Base-by-base conservation (phyloP, 306 rosid species). In the Sechiopsis laciniata region DNA sequence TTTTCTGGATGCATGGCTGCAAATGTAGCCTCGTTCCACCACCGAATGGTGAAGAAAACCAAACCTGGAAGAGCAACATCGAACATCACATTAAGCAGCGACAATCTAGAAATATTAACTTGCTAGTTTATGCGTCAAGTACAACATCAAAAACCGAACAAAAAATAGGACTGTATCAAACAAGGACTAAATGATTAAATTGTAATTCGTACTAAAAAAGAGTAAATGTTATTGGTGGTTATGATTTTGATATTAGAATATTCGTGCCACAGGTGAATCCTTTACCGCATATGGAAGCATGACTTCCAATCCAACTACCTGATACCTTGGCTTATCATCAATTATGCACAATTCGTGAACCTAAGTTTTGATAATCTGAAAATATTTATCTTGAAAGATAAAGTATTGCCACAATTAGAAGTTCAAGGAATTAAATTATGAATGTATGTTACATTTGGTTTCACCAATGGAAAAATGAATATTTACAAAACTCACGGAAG, bases 21-120 rank as follows among this genome's bases (percentile, higher is more conserved):
- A 52, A 92, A 86, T 74, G 90, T 83, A 26, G 81, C 84, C 17
- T 91, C 90, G 72, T 89, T 88, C 97, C 97, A 92, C 97, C 97
- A 92, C 32, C 97, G 86, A 70, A 92, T 86, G 50, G 97, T 92
- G 78, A 92, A 92, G 86, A 92, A 92, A 80, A 92, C 97, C 55
- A 92, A 62, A 75, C 97, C 97, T 92, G 86, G 51, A 80, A 77
- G 70, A 26, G n/a, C 59, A 57, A 60, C 55, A 21, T 67, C 72
- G 15, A 66, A 32, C 0, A 17, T 64, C 2, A 10, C 32, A 12
- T 46, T 46, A 45, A 46, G 32, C 7, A 2, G 17, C 7, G 29
- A 40, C 6, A 26, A 65, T 17, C 4, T 5, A 65, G 71, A 65
- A 42, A 42, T 5, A 0, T 66, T 42, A 17, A 42, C 24, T 42